Percentiles rank a stretch among this genome's conserved stretches.
These are phyloP conservation scores for Akanthomyces uredinophilus DNA, from an alignment of 2,329 filamentous ascomycete species.

Conservation along the genomic window DNA sequence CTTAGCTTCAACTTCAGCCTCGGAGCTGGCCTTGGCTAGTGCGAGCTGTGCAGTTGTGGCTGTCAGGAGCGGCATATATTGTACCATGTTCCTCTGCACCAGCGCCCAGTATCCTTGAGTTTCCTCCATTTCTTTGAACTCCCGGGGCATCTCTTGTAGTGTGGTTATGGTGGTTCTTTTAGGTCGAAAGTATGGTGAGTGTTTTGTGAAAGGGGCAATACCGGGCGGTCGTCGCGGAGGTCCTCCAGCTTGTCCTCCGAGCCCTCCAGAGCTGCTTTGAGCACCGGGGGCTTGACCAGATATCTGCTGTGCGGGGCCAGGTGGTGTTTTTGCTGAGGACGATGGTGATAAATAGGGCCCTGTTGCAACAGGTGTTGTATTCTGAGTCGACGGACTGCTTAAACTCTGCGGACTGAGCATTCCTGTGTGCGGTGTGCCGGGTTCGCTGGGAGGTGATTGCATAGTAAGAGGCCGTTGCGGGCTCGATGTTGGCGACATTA, in stretches of 20 bases:
- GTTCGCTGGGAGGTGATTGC: conserved; percentile 1
- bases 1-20: conserved; percentile 26
- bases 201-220: conserved; percentile 33
- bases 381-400: conserved; percentile 22
- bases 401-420: conserved; percentile 32
- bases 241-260: conserved; percentile 14
- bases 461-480: neutral
- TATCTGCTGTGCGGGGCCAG: conserved; percentile 3
- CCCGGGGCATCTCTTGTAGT: conserved; percentile 28
- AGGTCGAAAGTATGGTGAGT: conserved; percentile 33
- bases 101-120: conserved; percentile 34
- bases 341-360: neutral
- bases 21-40: conserved; percentile 23
- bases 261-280: neutral
- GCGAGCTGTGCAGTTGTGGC: conserved; percentile 27
- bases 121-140: conserved; percentile 30
- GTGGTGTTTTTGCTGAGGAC: conserved; percentile 11
- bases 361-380: neutral
- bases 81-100: conserved; percentile 33
- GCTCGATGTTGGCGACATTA: neutral
- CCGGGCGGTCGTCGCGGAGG: conserved; percentile 23
- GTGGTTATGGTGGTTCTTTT: conserved; percentile 26
- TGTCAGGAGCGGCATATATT: conserved; percentile 31
- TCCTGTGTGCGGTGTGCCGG: conserved; percentile 16
- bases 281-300: conserved; percentile 7